Evolutionary conservation across 768 basidiomycete species (phyloP).

Genomic region (Termitomyces sp.): DNA sequence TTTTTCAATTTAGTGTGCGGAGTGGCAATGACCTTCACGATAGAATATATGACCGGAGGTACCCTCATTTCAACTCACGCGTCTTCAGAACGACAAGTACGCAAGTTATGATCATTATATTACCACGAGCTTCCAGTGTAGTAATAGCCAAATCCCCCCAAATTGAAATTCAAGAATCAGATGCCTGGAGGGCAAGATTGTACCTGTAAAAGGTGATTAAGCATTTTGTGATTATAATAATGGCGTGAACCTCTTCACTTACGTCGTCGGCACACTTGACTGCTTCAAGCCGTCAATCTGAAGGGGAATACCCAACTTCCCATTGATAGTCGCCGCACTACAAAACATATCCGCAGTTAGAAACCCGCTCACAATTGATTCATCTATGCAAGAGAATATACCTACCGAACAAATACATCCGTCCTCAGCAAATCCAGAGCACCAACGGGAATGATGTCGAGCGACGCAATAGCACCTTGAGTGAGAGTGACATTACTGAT

Average conservation of each 20-base stretch:
- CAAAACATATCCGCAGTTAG: neutral
- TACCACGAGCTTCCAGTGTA: neutral
- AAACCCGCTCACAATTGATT: slow-evolving; percentile 7
- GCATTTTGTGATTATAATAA: neutral
- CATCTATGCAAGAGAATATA: neutral
- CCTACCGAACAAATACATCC: slow-evolving; percentile 36
- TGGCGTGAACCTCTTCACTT: slow-evolving; percentile 9
- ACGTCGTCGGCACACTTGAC: slow-evolving; percentile 31
- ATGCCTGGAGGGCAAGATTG: neutral
- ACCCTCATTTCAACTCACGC: neutral
- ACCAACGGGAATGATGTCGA: slow-evolving; percentile 52
- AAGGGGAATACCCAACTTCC: slow-evolving; percentile 31
- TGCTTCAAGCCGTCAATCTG: slow-evolving; percentile 32
- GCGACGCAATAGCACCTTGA: slow-evolving; percentile 44
- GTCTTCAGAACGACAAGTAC: neutral
- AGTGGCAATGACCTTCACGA: no score
- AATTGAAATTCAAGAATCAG: neutral
- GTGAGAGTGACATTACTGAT: slow-evolving; percentile 54
- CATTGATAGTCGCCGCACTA: slow-evolving; percentile 21
- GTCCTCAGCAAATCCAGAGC: slow-evolving; percentile 46
- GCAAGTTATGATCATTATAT: neutral
- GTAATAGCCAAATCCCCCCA: neutral
- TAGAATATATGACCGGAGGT: no score
- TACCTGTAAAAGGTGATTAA: neutral
- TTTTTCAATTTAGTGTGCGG: no score